phyloP scores from a whole-genome alignment of 176 grass and related monocot genomes.

The Cocos nucifera region DNA sequence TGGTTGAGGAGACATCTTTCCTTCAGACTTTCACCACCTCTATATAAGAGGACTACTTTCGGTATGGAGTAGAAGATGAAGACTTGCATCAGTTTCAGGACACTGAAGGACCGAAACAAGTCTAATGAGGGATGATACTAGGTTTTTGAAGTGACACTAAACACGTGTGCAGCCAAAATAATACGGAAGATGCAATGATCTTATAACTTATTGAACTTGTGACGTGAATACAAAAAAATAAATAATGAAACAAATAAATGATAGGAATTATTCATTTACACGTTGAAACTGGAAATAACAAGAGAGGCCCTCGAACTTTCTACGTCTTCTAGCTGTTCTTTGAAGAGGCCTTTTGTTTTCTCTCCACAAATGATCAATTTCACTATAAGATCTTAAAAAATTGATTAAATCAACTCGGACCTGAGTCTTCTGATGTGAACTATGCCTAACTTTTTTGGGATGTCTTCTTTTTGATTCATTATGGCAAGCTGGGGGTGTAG shows the following conservation, averaged over 20 bases:
- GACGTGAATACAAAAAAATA: slow-evolving; percentile 4
- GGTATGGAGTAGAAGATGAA: too few species aligned
- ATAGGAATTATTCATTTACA: not conserved
- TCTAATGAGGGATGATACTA: too few species aligned
- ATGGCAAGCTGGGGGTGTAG: slow-evolving; percentile 32
- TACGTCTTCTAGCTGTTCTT: slow-evolving; percentile 58
- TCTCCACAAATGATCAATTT: slow-evolving; percentile 40
- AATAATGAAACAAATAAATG: not conserved
- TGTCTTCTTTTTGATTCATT: slow-evolving; percentile 26
- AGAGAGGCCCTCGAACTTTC: slow-evolving; percentile 24
- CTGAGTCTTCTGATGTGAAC: slow-evolving; percentile 18
- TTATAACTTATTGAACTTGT: slow-evolving; percentile 3
- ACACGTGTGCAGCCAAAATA: not conserved
- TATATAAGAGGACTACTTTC: too few species aligned
- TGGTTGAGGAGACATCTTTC: too few species aligned
- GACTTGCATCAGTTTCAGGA: too few species aligned
- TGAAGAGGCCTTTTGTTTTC: slow-evolving; percentile 47
- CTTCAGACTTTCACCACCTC: too few species aligned
- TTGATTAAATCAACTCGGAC: slow-evolving; percentile 50
- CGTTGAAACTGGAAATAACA: slow-evolving; percentile 10
- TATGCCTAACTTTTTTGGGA: slow-evolving; percentile 9
- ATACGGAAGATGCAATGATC: not conserved
- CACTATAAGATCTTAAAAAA: slow-evolving; percentile 33
- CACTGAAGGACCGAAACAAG: too few species aligned
- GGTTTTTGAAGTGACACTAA: too few species aligned